Evolutionary conservation across 352 stramenopile species (phyloP), one percentile per base, ranked within the genome.

Genomic region (Pythium dissimile): DNA sequence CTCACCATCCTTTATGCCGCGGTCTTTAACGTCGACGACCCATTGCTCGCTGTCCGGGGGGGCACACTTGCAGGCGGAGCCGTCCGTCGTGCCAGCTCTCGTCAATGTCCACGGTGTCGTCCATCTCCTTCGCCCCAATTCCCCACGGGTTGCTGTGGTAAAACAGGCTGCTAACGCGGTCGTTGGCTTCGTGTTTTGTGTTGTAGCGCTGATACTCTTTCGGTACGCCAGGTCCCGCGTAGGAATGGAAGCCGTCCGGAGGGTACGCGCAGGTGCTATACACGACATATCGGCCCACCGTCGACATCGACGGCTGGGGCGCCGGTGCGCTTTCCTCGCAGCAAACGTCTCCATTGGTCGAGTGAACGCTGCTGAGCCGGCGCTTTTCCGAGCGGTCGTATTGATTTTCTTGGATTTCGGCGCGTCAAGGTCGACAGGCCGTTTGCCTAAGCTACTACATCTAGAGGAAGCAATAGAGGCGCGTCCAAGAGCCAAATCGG

Each of bases 91-190:
- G 20, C 43, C 46, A 65, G 24, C 15, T 18, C 23, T 65, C 58
- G 9, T 49, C 32, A 3, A 64, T 41, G 28, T 58, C 47, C 7
- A 41, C n/a, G 6, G 38, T 30, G 28, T 44, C 50, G 21, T 65
- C 58, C 34, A 65, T 52, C 35, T 65, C 58, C 13, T 54, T 8
- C 16, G 16, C 7, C 1, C 26, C 27, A 3, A 65, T 9, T 9
- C 58, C 58, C 58, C 58, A 65, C 15, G 58, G 58, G 18, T 65
- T 65, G 16, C 24, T 43, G 20, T 54, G 5, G 42, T 59, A 59
- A 43, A 65, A 65, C 16, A 65, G 2, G 11, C 7, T 37, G 27
- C 45, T 50, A 1, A 55, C 49, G 12, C 44, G 46, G 12, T 31
- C 27, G 27, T 65, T 65, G 2, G 58, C 58, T 37, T 41, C 49